Percentiles rank a stretch among this genome's conserved stretches.
Evolutionary conservation across 2,329 filamentous ascomycete species (phyloP).

Genomic region (Cladosporium sp.): DNA sequence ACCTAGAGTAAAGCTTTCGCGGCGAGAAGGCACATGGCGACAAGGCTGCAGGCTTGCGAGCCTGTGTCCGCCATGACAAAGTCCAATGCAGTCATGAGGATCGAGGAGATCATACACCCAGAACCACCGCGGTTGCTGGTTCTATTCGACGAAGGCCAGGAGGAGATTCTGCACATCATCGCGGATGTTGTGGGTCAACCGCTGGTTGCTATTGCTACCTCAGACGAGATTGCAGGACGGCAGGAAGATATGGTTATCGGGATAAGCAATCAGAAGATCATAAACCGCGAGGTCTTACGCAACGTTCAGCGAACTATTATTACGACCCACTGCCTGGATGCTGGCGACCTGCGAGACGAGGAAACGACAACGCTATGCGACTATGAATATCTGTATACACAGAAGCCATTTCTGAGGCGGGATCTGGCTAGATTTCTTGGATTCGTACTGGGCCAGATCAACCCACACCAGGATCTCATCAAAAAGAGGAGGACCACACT

Average conservation of each 20-base stretch:
- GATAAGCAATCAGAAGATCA: conserved; percentile 55
- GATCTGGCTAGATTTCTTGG: conserved; percentile 76
- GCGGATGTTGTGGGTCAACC: conserved; percentile 76
- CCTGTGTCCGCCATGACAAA: conserved; percentile 11
- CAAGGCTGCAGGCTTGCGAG: conserved; percentile 11
- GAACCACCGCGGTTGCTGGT: conserved; percentile 46
- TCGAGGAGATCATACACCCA: conserved; percentile 30
- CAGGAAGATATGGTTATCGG: conserved; percentile 66
- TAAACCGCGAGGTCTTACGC: conserved; percentile 54
- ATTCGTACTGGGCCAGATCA: conserved; percentile 73
- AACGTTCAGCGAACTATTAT: conserved; percentile 61
- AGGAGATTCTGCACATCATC: conserved; percentile 68
- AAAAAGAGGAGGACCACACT: conserved; percentile 76
- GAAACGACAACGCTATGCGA: conserved; percentile 65
- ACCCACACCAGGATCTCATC: conserved; percentile 71
- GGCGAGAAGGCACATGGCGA: conserved; percentile 4
- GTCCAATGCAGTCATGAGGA: conserved; percentile 22
- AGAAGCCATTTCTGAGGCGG: conserved; percentile 65
- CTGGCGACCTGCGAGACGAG: conserved; percentile 56
- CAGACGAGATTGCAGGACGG: conserved; percentile 51
- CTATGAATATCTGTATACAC: conserved; percentile 82
- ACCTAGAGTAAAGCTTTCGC: not conserved
- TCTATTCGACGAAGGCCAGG: conserved; percentile 66
- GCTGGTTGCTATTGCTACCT: conserved; percentile 55
- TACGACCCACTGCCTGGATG: conserved; percentile 71